Conservation (phyloP, 1,139 yeast genomes). For the Meyerozyma smithsonii region DNA sequence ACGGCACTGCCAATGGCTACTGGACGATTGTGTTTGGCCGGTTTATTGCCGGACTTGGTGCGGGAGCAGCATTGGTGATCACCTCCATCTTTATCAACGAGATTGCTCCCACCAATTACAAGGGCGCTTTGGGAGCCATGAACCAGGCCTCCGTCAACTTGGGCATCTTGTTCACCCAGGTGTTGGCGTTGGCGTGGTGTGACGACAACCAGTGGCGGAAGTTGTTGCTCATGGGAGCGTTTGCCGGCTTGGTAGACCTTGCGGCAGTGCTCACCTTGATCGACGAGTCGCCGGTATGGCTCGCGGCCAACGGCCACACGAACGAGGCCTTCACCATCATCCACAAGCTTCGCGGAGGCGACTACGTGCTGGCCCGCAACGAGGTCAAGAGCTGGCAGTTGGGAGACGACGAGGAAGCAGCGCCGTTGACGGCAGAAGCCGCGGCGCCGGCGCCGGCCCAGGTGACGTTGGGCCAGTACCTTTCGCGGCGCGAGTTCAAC, state of each 20-base stretch:
- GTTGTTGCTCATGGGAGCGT: conserved; percentile 55
- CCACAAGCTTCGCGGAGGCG: conserved; percentile 40
- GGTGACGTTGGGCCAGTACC: conserved; percentile 37
- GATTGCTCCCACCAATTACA: conserved; percentile 59
- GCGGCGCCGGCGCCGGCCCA: conserved; percentile 16
- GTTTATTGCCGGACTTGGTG: conserved; percentile 74
- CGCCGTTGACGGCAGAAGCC: conserved; percentile 4
- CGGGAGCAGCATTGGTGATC: conserved; percentile 82
- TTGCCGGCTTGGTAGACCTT: conserved; percentile 48
- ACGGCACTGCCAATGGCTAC: conserved; percentile 48
- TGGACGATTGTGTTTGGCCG: conserved; percentile 58
- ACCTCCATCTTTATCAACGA: conserved; percentile 81
- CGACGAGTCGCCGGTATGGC: conserved; percentile 88
- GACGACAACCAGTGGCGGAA: conserved; percentile 67
- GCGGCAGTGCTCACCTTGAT: conserved; percentile 37
- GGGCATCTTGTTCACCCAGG: conserved; percentile 79
- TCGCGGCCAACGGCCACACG: conserved; percentile 34
- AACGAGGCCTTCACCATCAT: conserved; percentile 31
- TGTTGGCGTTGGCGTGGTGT: conserved; percentile 66
- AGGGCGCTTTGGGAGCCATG: conserved; percentile 83
- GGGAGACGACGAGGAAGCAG: conserved; percentile 6
- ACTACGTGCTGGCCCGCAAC: conserved; percentile 28
- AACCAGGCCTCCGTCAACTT: conserved; percentile 80
- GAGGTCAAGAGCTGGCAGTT: conserved; percentile 38
- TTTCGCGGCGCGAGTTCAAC: conserved; percentile 46